Conservation (phyloP, 2,329 filamentous ascomycete species). For the Diaporthe citri region DNA sequence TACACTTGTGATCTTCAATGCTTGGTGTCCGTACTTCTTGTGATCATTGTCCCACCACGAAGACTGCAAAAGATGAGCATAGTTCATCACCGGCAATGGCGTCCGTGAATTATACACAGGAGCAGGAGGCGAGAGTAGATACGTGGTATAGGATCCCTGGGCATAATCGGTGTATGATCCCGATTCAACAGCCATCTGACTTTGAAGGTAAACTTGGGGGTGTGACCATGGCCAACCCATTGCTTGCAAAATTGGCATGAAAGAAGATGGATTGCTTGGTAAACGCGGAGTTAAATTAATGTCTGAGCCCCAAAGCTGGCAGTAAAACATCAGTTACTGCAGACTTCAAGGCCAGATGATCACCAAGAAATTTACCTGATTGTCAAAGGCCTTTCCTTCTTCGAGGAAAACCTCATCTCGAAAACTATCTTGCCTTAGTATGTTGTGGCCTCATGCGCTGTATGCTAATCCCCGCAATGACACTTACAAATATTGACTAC, state of each 20-base stretch:
- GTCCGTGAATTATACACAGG: neutral
- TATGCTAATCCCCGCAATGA: neutral
- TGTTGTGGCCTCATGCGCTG: neutral
- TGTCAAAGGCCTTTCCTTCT: conserved; percentile 16
- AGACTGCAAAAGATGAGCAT: neutral
- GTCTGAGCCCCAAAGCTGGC: conserved; percentile 8
- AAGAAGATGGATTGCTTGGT: neutral
- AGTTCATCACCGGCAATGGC: neutral
- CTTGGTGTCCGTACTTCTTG: neutral
- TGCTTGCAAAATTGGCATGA: neutral
- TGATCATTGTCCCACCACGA: neutral
- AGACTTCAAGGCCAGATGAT: too few species aligned
- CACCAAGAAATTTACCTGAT: neutral
- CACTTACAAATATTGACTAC: conserved; percentile 2
- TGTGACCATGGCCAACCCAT: neutral
- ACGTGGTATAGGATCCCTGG: neutral
- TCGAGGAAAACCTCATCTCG: conserved; percentile 11
- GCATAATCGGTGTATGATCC: neutral
- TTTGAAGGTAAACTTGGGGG: neutral
- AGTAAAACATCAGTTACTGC: neutral
- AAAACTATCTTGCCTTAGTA: neutral
- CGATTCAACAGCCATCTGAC: neutral
- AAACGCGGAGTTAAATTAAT: neutral
- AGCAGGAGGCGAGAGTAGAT: neutral
- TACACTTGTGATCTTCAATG: neutral